Evolutionary conservation across 1,284 basidiomycete genomes (phyloP), one percentile per base, ranked within the genome.

Genomic region (Ceratobasidium sp.): DNA sequence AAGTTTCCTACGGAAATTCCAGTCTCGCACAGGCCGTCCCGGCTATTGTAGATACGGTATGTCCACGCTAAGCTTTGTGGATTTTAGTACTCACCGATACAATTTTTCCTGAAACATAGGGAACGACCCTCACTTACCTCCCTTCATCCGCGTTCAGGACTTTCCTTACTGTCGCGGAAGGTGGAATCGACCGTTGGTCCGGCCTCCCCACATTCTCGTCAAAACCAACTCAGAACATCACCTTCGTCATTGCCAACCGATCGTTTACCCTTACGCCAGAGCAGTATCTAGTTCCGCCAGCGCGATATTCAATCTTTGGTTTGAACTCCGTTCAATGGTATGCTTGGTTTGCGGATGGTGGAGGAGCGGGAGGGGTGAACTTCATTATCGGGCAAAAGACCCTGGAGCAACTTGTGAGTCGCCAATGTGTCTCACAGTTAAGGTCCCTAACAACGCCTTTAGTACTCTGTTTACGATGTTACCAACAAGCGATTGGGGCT

Each of bases 351-450:
- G 55, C 28, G 3, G 77, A 78, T 55, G 70, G 68, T 51, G 69
- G 66, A 0, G 60, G 40, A 28, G 15, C 53, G 15, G 60, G 46
- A 23, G 28, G n/a, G 26, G 44, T 78, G 18, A 78, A 56, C 53
- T 73, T 78, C 61, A 69, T 78, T 28, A 78, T 78, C 51, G 77
- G 77, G 13, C 77, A 78, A 33, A 78, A 78, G 60, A 42, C 75
- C 40, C 26, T 78, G 49, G 77, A 78, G n/a, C 56, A 78, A 44
- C 39, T 64, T 12, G 77, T 78, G 26, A 71, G 77, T 71, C 28
- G 18, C 6, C 26, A 55, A 26, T 10, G 28, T n/a, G 23, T 4
- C 20, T 40, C 26, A n/a, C 23, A 51, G 5, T 18, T 23, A 15
- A 23, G 18, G 33, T 5, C 5, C 15, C 67, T 51, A 67, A 67